phyloP scores from a whole-genome alignment of 2,329 filamentous ascomycete species.

The Sclerotiophoma versabilis region DNA sequence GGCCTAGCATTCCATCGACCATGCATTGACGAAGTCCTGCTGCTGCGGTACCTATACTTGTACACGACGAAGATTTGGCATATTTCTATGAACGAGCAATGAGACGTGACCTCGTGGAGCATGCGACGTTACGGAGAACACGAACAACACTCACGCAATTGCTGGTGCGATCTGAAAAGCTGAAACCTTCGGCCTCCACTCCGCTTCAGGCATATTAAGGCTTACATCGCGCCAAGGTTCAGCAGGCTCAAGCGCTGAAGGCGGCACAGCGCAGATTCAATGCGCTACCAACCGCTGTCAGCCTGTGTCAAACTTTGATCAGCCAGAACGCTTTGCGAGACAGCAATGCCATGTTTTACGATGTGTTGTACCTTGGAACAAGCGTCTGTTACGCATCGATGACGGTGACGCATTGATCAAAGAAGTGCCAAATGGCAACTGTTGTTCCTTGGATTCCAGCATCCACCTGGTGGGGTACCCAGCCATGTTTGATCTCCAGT shows the following conservation, averaged over 20 bases:
- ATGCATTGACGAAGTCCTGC: conserved; percentile 10
- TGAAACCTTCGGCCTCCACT: conserved; percentile 16
- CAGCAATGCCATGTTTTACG: conserved; percentile 12
- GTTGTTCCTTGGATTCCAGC: conserved; percentile 6
- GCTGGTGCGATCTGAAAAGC: neutral
- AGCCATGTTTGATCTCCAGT: conserved; percentile 17
- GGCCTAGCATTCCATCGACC: conserved; percentile 14
- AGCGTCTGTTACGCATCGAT: conserved; percentile 15
- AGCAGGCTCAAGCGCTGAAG: conserved; percentile 28
- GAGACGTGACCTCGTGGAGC: neutral
- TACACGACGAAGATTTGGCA: conserved; percentile 7
- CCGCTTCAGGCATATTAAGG: conserved; percentile 13
- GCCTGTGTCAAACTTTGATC: conserved; percentile 10
- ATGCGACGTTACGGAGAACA: conserved; percentile 1
- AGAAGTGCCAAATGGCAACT: neutral
- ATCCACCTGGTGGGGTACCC: conserved; percentile 12
- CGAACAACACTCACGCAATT: neutral
- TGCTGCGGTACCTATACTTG: conserved; percentile 2
- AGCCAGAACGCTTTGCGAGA: conserved; percentile 7
- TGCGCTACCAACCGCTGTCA: conserved; percentile 14
- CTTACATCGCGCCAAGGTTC: conserved; percentile 14
- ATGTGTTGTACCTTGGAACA: conserved; percentile 6
- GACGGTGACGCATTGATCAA: conserved; percentile 18
- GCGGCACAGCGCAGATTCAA: conserved; percentile 28
- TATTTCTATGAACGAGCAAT: neutral